Conservation (phyloP, 73 alveolate genomes). For the Tetrahymena elliotti region DNA sequence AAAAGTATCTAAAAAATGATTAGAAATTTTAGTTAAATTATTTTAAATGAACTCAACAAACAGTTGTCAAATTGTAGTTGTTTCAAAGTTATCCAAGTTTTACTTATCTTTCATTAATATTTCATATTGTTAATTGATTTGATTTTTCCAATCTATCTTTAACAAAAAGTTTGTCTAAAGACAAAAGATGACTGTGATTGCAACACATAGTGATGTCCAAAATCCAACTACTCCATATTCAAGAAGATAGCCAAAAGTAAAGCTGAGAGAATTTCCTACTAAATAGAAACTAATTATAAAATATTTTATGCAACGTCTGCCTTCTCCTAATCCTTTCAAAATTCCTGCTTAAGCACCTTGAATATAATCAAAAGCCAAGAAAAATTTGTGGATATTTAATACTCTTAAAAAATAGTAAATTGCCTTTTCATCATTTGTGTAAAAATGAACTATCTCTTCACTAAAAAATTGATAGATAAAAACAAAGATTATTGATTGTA, state of each 20-base stretch:
- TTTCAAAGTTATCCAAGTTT: not conserved
- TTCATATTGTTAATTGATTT: not conserved
- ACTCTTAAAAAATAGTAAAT: not conserved
- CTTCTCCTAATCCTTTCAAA: not conserved
- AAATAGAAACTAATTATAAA: not conserved
- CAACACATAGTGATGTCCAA: not conserved
- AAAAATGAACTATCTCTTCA: not conserved
- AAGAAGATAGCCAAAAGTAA: not conserved
- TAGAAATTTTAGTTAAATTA: no score
- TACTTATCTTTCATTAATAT: not conserved
- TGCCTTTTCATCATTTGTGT: not conserved
- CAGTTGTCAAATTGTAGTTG: not conserved
- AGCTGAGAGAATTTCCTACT: not conserved
- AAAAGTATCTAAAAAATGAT: no score
- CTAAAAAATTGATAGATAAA: not conserved
- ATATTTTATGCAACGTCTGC: not conserved
- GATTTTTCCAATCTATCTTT: not conserved
- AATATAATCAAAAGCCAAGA: not conserved
- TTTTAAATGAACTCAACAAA: no score
- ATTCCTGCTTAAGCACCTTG: not conserved
- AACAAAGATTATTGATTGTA: not conserved
- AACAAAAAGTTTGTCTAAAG: not conserved
- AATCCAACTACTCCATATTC: not conserved
- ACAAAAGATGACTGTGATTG: not conserved
- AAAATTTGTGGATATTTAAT: not conserved